These are phyloP conservation scores for Penicillium soppii DNA, from an alignment of 495 filamentous ascomycete species.

Conservation along the genomic window DNA sequence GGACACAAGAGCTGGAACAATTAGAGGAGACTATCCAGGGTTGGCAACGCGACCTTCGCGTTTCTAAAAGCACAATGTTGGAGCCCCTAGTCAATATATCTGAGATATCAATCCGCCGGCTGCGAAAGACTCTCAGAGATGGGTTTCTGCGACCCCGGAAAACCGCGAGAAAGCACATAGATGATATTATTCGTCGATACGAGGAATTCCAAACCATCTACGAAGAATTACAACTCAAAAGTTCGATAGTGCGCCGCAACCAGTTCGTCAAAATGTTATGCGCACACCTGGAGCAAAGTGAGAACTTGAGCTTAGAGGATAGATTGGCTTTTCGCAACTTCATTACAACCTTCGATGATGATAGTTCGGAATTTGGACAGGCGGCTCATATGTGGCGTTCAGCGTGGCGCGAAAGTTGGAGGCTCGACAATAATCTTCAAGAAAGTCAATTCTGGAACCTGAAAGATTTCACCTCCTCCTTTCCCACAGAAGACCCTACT, in stretches of 20 bases:
- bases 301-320: neutral
- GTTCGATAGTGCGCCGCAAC: neutral
- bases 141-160: conserved; percentile 19
- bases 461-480: neutral
- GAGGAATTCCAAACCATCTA: neutral
- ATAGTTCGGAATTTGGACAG: neutral
- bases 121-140: conserved; percentile 1
- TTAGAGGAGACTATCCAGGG: neutral
- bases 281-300: neutral
- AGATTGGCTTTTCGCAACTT: too few species aligned
- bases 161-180: conserved; percentile 14
- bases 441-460: neutral
- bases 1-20: neutral
- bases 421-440: neutral
- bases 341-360: too few species aligned
- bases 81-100: neutral
- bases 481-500: too few species aligned
- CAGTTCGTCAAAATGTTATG: neutral
- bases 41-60: neutral
- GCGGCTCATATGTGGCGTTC: neutral
- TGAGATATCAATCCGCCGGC: neutral
- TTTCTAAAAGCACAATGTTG: neutral
- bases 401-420: neutral
- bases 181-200: neutral
- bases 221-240: neutral